These are phyloP conservation scores for Ceriops zippeliana DNA, from an alignment of 345 rosid genomes.

Conservation along the genomic window DNA sequence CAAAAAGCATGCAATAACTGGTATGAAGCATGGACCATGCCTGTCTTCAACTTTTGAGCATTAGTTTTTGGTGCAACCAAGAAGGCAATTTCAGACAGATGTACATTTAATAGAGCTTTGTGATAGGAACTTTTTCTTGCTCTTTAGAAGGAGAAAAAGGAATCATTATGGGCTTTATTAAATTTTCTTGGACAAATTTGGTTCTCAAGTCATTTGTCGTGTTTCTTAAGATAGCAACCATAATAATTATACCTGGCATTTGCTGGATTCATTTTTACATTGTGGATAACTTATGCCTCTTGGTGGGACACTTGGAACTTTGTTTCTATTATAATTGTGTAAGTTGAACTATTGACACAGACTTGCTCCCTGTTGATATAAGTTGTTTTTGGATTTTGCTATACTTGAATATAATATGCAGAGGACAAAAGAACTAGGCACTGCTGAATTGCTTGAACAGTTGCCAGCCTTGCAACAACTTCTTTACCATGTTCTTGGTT, in stretches of 20 bases:
- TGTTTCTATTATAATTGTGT: not conserved
- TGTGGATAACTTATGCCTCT: not conserved
- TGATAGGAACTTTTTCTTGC: too few species aligned
- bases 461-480: conserved; percentile 91
- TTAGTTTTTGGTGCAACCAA: too few species aligned
- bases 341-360: not conserved
- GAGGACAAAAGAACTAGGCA: conserved; percentile 90
- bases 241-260: not conserved
- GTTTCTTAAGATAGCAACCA: not conserved
- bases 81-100: too few species aligned
- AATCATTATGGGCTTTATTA: too few species aligned
- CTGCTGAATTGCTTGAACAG: conserved; percentile 81
- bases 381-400: not conserved
- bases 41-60: too few species aligned
- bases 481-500: conserved; percentile 85
- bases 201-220: too few species aligned
- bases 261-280: not conserved
- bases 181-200: too few species aligned
- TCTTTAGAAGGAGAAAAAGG: too few species aligned
- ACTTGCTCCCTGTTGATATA: not conserved
- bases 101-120: too few species aligned
- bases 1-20: too few species aligned
- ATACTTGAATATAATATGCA: conserved; percentile 25
- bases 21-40: too few species aligned
- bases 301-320: not conserved